A percentile compares a stretch with the other conserved stretches of the same genome.
These are phyloP conservation scores for Kluyveromyces nonfermentans DNA, from an alignment of 805 yeast species.

Conservation along the genomic window DNA sequence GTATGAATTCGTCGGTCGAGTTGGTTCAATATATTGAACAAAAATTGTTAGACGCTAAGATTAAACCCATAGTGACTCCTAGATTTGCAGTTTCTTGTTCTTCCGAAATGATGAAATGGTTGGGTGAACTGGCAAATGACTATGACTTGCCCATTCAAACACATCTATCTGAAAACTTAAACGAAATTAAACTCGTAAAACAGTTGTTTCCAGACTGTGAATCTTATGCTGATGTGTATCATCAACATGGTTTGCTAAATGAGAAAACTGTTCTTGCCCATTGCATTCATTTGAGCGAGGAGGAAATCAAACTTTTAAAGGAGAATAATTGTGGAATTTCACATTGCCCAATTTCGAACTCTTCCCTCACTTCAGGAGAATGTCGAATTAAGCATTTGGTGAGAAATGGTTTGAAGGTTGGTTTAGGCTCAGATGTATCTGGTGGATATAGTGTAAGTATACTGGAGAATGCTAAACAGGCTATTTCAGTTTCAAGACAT, in stretches of 20 bases:
- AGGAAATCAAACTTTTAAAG: slow-evolving; percentile 53
- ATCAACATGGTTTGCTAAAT: slow-evolving; percentile 48
- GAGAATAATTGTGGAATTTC: slow-evolving; percentile 58
- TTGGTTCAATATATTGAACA: slow-evolving; percentile 48
- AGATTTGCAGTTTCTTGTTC: slow-evolving; percentile 89
- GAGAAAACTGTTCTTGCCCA: slow-evolving; percentile 77
- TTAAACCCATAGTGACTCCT: slow-evolving; percentile 80
- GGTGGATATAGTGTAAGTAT: slow-evolving; percentile 69
- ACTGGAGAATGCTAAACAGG: slow-evolving; percentile 57
- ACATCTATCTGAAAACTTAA: slow-evolving; percentile 74
- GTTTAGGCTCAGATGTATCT: slow-evolving; percentile 73
- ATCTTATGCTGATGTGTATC: slow-evolving; percentile 71
- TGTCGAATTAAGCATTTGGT: slow-evolving; percentile 69
- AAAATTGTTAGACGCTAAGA: slow-evolving; percentile 43
- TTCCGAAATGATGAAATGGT: slow-evolving; percentile 45
- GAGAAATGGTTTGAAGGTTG: slow-evolving; percentile 58
- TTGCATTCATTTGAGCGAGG: slow-evolving; percentile 63
- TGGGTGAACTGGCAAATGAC: slow-evolving; percentile 48
- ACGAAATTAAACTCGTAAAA: slow-evolving; percentile 67
- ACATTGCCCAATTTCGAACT: slow-evolving; percentile 90
- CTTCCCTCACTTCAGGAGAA: slow-evolving; percentile 83
- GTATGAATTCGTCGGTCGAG: slow-evolving; percentile 42
- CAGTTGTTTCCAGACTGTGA: slow-evolving; percentile 62
- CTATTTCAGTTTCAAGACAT: slow-evolving; percentile 62
- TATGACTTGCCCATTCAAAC: slow-evolving; percentile 69